phyloP scores from a whole-genome alignment of 179 eudicot genomes.

The Corrigiola litoralis region DNA sequence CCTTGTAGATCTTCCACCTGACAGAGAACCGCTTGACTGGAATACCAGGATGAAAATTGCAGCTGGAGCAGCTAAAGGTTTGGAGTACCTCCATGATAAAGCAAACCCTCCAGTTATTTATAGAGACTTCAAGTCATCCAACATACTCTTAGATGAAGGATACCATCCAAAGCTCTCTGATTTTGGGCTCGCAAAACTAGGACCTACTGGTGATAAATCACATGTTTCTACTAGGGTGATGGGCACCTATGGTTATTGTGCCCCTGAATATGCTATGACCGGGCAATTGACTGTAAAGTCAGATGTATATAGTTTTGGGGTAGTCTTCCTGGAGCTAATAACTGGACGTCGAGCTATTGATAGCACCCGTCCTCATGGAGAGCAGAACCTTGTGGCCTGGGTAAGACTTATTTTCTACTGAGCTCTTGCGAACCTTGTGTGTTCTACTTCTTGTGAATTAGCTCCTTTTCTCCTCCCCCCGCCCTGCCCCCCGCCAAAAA shows the following conservation, averaged over 20 bases:
- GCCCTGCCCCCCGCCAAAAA: too few species aligned
- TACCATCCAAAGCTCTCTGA: slow-evolving; percentile 58
- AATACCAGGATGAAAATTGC: slow-evolving; percentile 69
- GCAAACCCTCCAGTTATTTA: slow-evolving; percentile 69
- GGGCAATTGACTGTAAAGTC: slow-evolving; percentile 62
- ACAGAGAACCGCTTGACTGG: slow-evolving; percentile 64
- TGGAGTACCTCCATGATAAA: slow-evolving; percentile 64
- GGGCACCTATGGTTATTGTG: too few species aligned
- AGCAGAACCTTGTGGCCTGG: slow-evolving; percentile 58
- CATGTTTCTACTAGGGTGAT: slow-evolving; percentile 59
- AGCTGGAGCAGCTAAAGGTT: slow-evolving; percentile 62
- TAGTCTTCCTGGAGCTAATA: slow-evolving; percentile 54
- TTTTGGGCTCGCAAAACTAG: slow-evolving; percentile 60
- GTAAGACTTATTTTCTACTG: too few species aligned
- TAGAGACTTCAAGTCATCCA: slow-evolving; percentile 65
- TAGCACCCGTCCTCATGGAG: slow-evolving; percentile 38
- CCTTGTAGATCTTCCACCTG: slow-evolving; percentile 53
- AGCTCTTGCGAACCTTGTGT: too few species aligned
- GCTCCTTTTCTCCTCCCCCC: too few species aligned
- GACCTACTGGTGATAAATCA: slow-evolving; percentile 62
- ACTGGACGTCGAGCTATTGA: slow-evolving; percentile 61
- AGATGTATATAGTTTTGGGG: slow-evolving; percentile 62
- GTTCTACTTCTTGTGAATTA: too few species aligned
- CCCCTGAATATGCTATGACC: slow-evolving; percentile 63
- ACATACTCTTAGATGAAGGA: slow-evolving; percentile 52